Base-by-base conservation (phyloP, 2,329 filamentous ascomycete genomes). In the Penicillium brasilianum region DNA sequence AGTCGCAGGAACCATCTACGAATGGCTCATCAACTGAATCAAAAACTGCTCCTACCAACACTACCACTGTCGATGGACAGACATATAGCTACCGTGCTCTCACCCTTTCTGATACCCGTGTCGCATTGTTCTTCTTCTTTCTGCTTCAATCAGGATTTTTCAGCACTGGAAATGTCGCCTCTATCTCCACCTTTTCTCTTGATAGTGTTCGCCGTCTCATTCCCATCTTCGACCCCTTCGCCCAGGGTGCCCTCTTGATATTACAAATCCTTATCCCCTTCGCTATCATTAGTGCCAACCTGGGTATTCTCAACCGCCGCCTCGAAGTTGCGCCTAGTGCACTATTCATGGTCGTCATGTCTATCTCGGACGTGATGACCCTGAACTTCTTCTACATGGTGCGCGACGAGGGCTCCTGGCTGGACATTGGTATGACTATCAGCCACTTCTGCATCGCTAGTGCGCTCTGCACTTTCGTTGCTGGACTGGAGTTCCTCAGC, bases 381-480 rank as follows among this genome's bases (percentile, higher is more conserved):
- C 83, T 99, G 55, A 92, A 95, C 71, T 99, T 99, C 82, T 99
- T 99, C 80, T 99, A 92, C 88, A 92, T 97, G 70, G 95, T 99
- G 49, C 91, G 90, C 71, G 95, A 99, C 69, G 95, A 99, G 75
- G 95, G 95, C 0, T 95, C 90, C 22, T 99, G 95, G 95, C 80
- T 99, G 61, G 95, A 99, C 74, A 99, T 99, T 74, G 95, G 95
- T 34, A 96, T 92, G 30, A 97, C 92, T 3, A 99, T 99, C 67
- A 96, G 88, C 72, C 93, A 98, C 76, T 99, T 98, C 77, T 88
- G 88, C 63, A 98, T 99, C 79, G 94, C 93, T 18, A 97, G 92
- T 76, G 76, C 92, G 69, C 74, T 98, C 48, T 95, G 93, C 68
- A 88, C 96, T 9, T 99, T 99, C 79, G 93, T 99, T 46, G 92